These are phyloP conservation scores for Botryotinia globosa DNA, from an alignment of 2,329 filamentous ascomycete species.

Conservation along the genomic window DNA sequence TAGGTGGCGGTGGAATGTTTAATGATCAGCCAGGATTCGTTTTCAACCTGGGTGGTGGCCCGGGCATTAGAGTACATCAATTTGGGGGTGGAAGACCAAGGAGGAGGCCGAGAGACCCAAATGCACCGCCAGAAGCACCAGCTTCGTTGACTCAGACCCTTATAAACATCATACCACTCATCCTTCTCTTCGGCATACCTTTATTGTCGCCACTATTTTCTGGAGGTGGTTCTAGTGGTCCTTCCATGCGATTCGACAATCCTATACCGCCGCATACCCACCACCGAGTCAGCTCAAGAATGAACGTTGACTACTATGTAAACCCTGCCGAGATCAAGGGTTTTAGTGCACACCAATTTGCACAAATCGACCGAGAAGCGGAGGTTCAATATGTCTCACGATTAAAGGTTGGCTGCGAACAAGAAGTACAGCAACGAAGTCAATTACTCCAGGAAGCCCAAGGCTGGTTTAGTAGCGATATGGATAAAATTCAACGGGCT, in stretches of 20 bases:
- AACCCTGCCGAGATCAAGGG: conserved; percentile 74
- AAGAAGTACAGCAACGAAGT: conserved; percentile 58
- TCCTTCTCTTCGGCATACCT: conserved; percentile 84
- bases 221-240: conserved; percentile 53
- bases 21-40: conserved; percentile 84
- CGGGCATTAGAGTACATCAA: conserved; percentile 90
- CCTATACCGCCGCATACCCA: conserved; percentile 70
- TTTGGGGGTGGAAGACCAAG: conserved; percentile 81
- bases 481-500: conserved; percentile 51
- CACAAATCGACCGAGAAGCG: conserved; percentile 71
- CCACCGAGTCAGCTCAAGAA: conserved; percentile 65
- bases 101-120: conserved; percentile 67
- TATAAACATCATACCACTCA: conserved; percentile 77
- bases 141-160: conserved; percentile 54
- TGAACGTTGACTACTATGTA: conserved; percentile 80
- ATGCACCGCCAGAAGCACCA: conserved; percentile 47
- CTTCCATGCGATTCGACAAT: conserved; percentile 72
- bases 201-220: conserved; percentile 78
- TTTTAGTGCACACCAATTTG: conserved; percentile 66
- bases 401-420: conserved; percentile 69
- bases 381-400: conserved; percentile 69
- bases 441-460: conserved; percentile 62
- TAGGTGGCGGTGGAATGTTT: conserved; percentile 52
- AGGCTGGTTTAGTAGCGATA: conserved; percentile 67
- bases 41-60: conserved; percentile 91